Percentiles rank a stretch among this genome's conserved stretches.
These are phyloP conservation scores for Sclerotinia spermophila DNA, from an alignment of 2,329 filamentous ascomycete species.

Conservation along the genomic window DNA sequence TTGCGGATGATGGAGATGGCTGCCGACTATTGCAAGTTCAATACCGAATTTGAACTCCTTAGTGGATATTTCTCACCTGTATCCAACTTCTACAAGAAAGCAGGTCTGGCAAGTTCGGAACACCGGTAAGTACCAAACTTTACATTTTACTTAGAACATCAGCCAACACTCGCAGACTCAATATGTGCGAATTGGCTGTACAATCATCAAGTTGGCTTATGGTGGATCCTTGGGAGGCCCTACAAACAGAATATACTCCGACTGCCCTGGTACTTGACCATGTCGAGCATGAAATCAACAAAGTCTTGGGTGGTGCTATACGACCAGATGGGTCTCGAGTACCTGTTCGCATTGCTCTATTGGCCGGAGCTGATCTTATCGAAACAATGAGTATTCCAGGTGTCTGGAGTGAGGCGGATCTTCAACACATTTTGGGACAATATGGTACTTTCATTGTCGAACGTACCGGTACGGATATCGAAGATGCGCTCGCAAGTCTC, in stretches of 20 bases:
- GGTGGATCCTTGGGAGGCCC: conserved; percentile 87
- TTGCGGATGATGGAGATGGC: conserved; percentile 82
- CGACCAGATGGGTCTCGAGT: conserved; percentile 63
- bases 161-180: conserved; percentile 48
- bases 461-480: conserved; percentile 81
- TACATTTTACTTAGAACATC: too few species aligned
- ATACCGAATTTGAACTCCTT: conserved; percentile 76
- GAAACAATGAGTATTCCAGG: conserved; percentile 60
- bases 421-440: conserved; percentile 81
- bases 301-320: conserved; percentile 69
- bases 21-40: conserved; percentile 68
- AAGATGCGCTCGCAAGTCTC: conserved; percentile 78
- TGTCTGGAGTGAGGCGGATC: conserved; percentile 79
- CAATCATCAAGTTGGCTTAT: conserved; percentile 75
- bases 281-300: conserved; percentile 86
- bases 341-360: conserved; percentile 66
- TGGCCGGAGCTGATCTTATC: conserved; percentile 75
- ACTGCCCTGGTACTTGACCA: conserved; percentile 89
- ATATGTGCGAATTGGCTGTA: conserved; percentile 83
- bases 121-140: conserved; percentile 51
- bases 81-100: conserved; percentile 67
- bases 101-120: conserved; percentile 67
- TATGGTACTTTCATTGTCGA: conserved; percentile 87
- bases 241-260: conserved; percentile 78
- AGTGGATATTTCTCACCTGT: conserved; percentile 78